phyloP scores from a whole-genome alignment of 1,139 yeast species.

The Kazachstania sp. region DNA sequence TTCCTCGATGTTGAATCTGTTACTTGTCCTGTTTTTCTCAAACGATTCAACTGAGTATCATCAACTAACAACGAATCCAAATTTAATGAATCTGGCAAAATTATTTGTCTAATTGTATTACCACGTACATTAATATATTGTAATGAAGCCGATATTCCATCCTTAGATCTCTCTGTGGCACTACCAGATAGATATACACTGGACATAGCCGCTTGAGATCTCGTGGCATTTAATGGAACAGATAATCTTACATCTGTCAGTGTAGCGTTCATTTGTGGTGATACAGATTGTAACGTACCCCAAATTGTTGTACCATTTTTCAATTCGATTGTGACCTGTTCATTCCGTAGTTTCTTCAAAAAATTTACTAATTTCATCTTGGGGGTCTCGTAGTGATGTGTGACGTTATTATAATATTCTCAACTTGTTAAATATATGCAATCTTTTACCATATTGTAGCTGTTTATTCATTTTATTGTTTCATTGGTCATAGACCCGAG shows the following conservation, averaged over 20 bases:
- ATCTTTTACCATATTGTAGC: no score
- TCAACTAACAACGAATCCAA: constrained; percentile 67
- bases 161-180: constrained; percentile 36
- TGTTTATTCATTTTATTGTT: not conserved
- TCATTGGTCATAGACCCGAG: not conserved
- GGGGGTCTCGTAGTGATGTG: not conserved
- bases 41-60: constrained; percentile 30
- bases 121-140: constrained; percentile 86
- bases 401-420: not conserved
- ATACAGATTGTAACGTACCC: constrained; percentile 69
- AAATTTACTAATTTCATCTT: constrained; percentile 60
- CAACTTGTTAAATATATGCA: not conserved
- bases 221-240: constrained; percentile 14
- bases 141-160: constrained; percentile 45
- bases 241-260: constrained; percentile 60
- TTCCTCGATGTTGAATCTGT: constrained; percentile 20
- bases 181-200: constrained; percentile 17
- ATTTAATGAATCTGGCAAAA: constrained; percentile 82
- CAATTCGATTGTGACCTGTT: constrained; percentile 83
- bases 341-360: constrained; percentile 78
- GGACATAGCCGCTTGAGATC: constrained; percentile 22
- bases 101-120: constrained; percentile 74
- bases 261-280: constrained; percentile 89
- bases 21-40: constrained; percentile 25
- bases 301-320: constrained; percentile 76